Evolutionary conservation across 768 basidiomycete species (phyloP).

Genomic region (Leucosporidium yakuticum): DNA sequence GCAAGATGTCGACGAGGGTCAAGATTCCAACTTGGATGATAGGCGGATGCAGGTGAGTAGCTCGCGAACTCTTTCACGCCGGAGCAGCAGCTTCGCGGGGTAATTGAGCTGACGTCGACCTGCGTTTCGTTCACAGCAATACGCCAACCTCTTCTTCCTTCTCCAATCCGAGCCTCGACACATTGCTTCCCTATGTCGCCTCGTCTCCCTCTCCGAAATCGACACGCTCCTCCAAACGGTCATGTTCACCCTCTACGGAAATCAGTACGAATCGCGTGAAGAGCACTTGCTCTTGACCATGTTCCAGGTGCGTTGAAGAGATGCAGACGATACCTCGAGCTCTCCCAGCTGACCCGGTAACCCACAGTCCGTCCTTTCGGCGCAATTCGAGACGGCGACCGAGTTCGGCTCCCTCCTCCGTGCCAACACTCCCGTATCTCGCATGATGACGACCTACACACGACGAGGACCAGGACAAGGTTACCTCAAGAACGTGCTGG

Average conservation of each 20-base stretch:
- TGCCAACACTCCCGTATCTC: constrained; percentile 96
- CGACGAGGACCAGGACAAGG: constrained; percentile 97
- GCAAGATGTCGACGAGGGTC: constrained; percentile 89
- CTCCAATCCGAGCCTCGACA: constrained; percentile 97
- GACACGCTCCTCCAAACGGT: constrained; percentile 98
- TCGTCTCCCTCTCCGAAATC: constrained; percentile 92
- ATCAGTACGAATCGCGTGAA: constrained; percentile 97
- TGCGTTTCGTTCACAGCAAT: constrained; percentile 57
- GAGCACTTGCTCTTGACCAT: constrained; percentile 97
- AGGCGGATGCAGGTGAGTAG: constrained; percentile 57
- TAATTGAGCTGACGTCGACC: not conserved
- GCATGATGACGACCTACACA: constrained; percentile 99
- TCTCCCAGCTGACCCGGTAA: not conserved
- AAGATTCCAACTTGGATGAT: constrained; percentile 90
- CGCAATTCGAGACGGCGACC: constrained; percentile 97
- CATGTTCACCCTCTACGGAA: constrained; percentile 99
- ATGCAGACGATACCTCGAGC: too few relatives aligned
- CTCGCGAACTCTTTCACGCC: too few relatives aligned
- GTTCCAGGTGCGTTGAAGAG: constrained; percentile 58
- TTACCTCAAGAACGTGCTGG: constrained; percentile 93
- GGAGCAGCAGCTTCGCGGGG: not conserved
- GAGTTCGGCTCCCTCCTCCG: constrained; percentile 98
- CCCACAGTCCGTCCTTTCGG: constrained; percentile 83
- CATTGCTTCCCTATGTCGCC: constrained; percentile 89
- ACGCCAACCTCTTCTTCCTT: constrained; percentile 97